A percentile compares a stretch with the other conserved stretches of the same genome.
Conservation (phyloP, 2,329 filamentous ascomycete genomes). For the Chrysoporthe austroafricana region DNA sequence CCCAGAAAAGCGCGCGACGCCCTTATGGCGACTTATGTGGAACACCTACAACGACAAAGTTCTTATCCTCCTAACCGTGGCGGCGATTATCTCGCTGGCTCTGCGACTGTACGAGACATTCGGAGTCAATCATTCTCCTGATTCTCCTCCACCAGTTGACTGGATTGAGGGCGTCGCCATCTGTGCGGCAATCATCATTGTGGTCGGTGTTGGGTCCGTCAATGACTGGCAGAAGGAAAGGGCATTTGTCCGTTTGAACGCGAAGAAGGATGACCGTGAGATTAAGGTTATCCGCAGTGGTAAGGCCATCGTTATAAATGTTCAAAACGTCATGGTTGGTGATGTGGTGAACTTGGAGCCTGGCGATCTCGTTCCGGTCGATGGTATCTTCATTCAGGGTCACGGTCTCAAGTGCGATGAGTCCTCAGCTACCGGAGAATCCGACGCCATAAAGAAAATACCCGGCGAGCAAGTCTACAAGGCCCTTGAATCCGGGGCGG, state of each 20-base stretch:
- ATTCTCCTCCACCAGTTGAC: constrained; percentile 50
- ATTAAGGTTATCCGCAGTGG: constrained; percentile 69
- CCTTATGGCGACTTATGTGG: constrained; percentile 65
- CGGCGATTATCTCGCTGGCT: constrained; percentile 69
- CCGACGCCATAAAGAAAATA: constrained; percentile 69
- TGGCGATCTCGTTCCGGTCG: constrained; percentile 68
- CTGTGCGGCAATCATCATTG: constrained; percentile 63
- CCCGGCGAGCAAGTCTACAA: constrained; percentile 60
- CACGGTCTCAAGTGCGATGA: constrained; percentile 71
- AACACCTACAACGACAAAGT: constrained; percentile 76
- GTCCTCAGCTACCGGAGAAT: constrained; percentile 72
- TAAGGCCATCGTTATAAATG: constrained; percentile 61
- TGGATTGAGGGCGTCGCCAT: constrained; percentile 69
- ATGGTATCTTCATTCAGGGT: constrained; percentile 67
- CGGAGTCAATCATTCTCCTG: constrained; percentile 46
- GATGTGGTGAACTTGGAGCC: constrained; percentile 70
- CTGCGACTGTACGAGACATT: constrained; percentile 72
- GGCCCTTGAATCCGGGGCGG: constrained; percentile 53
- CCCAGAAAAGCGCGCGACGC: constrained; percentile 62
- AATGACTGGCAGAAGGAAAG: constrained; percentile 68
- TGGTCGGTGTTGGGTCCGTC: constrained; percentile 61
- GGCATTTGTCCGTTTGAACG: constrained; percentile 62
- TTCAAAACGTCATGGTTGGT: constrained; percentile 67
- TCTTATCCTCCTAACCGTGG: constrained; percentile 69
- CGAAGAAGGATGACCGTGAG: constrained; percentile 62